These are phyloP conservation scores for Leptographium wingfieldii DNA, from an alignment of 2,329 filamentous ascomycete species.

Conservation along the genomic window DNA sequence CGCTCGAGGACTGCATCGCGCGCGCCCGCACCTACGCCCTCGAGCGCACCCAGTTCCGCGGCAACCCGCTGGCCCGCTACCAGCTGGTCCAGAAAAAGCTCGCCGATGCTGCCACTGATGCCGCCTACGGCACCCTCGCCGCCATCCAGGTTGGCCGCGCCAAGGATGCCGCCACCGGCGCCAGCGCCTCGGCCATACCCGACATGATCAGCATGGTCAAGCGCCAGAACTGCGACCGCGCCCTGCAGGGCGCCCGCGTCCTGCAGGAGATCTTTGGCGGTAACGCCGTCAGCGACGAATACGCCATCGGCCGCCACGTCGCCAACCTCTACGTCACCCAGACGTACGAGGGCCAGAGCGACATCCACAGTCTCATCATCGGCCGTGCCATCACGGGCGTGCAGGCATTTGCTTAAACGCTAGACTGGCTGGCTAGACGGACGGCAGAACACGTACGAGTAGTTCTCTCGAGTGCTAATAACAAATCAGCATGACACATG, in stretches of 20 bases:
- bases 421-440: too few species aligned
- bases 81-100: slow-evolving; percentile 98
- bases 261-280: slow-evolving; percentile 95
- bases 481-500: not conserved
- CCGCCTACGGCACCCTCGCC: slow-evolving; percentile 80
- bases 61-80: slow-evolving; percentile 88
- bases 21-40: slow-evolving; percentile 78
- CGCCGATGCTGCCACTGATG: slow-evolving; percentile 82
- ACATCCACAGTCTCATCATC: slow-evolving; percentile 74
- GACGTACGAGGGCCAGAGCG: slow-evolving; percentile 96
- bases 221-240: slow-evolving; percentile 90
- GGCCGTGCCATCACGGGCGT: slow-evolving; percentile 49
- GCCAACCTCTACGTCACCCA: slow-evolving; percentile 95
- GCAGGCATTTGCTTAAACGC: slow-evolving; percentile 57
- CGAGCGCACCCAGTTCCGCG: slow-evolving; percentile 91
- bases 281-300: slow-evolving; percentile 97
- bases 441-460: not conserved
- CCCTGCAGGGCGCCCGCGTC: slow-evolving; percentile 63
- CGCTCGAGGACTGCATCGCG: slow-evolving; percentile 79
- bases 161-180: slow-evolving; percentile 66
- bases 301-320: slow-evolving; percentile 86
- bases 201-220: slow-evolving; percentile 99
- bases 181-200: slow-evolving; percentile 68
- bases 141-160: slow-evolving; percentile 82
- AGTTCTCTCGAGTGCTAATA: not conserved